Percentiles rank a stretch among this genome's conserved stretches.
Conservation (phyloP, 441 rosid genomes). For the Viola pubescens region DNA sequence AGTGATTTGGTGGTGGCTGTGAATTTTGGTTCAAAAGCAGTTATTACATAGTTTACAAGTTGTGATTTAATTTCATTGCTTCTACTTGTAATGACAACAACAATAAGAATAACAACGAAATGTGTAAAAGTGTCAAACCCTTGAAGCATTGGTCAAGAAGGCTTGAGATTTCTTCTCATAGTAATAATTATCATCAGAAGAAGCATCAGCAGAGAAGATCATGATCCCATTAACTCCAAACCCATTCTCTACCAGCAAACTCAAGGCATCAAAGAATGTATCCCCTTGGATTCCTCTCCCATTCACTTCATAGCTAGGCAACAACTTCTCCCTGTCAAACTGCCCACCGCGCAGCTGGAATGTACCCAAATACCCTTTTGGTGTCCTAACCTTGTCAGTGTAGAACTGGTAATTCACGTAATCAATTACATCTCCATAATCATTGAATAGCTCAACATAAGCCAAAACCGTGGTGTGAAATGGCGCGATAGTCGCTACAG, state of each 20-base stretch:
- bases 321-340: constrained; percentile 29
- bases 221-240: constrained; percentile 43
- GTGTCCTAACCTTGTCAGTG: constrained; percentile 35
- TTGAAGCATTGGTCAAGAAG: constrained; percentile 45
- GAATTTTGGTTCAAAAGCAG: neutral
- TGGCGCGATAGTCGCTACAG: constrained; percentile 42
- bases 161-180: constrained; percentile 48
- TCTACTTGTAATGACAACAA: too few relatives aligned
- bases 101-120: too few relatives aligned
- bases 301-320: constrained; percentile 49
- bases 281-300: constrained; percentile 63
- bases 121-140: neutral
- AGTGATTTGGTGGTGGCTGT: neutral
- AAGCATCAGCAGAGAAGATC: constrained; percentile 54
- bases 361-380: constrained; percentile 26
- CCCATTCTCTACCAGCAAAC: constrained; percentile 27
- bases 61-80: too few relatives aligned
- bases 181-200: constrained; percentile 23
- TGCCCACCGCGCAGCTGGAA: constrained; percentile 29
- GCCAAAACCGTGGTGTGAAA: constrained; percentile 21
- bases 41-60: too few relatives aligned
- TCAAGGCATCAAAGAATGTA: constrained; percentile 37
- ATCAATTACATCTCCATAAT: constrained; percentile 31
- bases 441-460: constrained; percentile 28
- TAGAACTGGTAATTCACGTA: constrained; percentile 53